Conservation (phyloP, 1,139 yeast species). For the Suhomyces maxii region DNA sequence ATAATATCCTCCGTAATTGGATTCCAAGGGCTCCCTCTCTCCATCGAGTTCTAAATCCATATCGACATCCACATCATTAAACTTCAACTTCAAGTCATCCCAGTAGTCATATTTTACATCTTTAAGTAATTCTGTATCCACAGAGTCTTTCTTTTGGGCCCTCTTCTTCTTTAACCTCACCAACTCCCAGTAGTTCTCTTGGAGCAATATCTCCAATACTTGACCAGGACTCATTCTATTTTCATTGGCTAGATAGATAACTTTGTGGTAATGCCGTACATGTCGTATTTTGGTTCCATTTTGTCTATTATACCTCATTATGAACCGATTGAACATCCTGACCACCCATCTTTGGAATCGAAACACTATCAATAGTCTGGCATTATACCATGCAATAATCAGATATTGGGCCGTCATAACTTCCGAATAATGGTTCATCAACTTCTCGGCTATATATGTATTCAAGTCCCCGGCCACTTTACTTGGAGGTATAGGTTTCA, state of each 20-base stretch:
- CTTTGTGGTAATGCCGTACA: conserved; percentile 26
- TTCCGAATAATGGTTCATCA: conserved; percentile 25
- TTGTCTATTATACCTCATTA: conserved; percentile 29
- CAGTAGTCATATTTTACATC: conserved; percentile 38
- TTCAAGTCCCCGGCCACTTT: conserved; percentile 13
- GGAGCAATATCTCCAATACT: conserved; percentile 25
- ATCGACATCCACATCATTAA: conserved; percentile 22
- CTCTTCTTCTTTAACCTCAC: conserved; percentile 16
- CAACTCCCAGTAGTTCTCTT: conserved; percentile 30
- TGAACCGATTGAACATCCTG: conserved; percentile 40
- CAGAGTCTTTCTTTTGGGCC: conserved; percentile 2
- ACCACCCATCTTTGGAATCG: conserved; percentile 40
- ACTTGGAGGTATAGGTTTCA: background rate
- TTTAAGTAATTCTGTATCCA: conserved; percentile 15
- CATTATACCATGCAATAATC: conserved; percentile 27
- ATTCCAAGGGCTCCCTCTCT: conserved; percentile 14
- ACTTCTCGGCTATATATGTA: conserved; percentile 28
- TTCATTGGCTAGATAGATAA: conserved; percentile 23
- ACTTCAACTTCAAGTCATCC: conserved; percentile 24
- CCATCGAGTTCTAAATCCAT: conserved; percentile 26
- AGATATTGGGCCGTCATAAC: conserved; percentile 18
- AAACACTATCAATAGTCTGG: conserved; percentile 23
- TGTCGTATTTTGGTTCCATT: conserved; percentile 18
- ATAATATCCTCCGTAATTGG: conserved; percentile 27
- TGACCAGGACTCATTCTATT: conserved; percentile 24